Evolutionary conservation across 176 grass and related monocot genomes (phyloP), one percentile per base, ranked within the genome.

Genomic region (Poa pratensis): DNA sequence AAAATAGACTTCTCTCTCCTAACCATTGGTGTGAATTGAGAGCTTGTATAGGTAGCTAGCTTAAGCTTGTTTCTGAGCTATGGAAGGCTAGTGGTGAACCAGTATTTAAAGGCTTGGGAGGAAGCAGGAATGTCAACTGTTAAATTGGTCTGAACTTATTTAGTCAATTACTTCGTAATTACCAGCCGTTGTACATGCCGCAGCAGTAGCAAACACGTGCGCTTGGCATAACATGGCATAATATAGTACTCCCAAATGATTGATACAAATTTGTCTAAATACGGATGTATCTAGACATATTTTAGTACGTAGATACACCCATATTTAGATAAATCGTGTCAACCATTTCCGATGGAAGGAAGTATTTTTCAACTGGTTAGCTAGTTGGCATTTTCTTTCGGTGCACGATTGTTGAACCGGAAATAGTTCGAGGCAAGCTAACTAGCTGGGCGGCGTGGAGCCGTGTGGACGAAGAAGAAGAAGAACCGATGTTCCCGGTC

Each of bases 351-450:
- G n/a, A n/a, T n/a, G n/a, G n/a, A n/a, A n/a, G n/a, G n/a, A n/a
- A 5, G 7, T 5, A 48, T 48, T 48, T 48, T 48, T 11, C 8
- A 23, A 23, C 5, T 43, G 19, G 20, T 72, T 72, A 15, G 5
- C 39, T 15, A 16, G 5, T 46, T 16, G 14, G 69, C 2, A 2
- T 72, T 72, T 72, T 11, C n/a, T 72, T 72, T 7, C 19, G 5
- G 39, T 46, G 13, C 39, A 69, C 11, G 43, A 71, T 15, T 40
- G 11, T 43, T 70, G 6, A 9, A 70, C 37, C 20, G 37, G 68
- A 70, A 43, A 70, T 43, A 22, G 68, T 43, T 69, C 13, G 66
- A 69, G 14, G 67, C 15, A 66, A 66, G 63, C 45, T 48, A 46
- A 9, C 13, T 32, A 64, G 5, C 28, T 30, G 62, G 22, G 59